phyloP scores from a whole-genome alignment of 2,329 filamentous ascomycete species.

The Trichoderma pleuroti region DNA sequence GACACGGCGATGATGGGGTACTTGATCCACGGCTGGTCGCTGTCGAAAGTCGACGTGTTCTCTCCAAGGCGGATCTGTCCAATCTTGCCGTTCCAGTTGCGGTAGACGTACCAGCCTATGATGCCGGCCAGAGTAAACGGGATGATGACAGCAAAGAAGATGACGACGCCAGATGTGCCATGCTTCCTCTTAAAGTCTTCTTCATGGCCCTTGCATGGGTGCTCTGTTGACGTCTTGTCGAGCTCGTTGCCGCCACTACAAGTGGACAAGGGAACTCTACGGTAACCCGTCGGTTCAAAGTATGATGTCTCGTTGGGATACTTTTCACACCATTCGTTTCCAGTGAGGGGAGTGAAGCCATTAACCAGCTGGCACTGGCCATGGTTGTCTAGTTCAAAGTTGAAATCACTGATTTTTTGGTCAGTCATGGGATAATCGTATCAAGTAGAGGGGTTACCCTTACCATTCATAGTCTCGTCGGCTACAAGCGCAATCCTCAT shows the following conservation, averaged over 20 bases:
- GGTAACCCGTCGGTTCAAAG: slow-evolving; percentile 82
- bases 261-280: slow-evolving; percentile 83
- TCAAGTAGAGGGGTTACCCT: slow-evolving; percentile 31
- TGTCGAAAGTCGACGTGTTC: slow-evolving; percentile 51
- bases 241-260: slow-evolving; percentile 73
- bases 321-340: slow-evolving; percentile 49
- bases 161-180: slow-evolving; percentile 64
- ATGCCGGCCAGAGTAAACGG: slow-evolving; percentile 68
- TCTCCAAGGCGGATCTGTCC: slow-evolving; percentile 90
- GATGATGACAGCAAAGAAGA: slow-evolving; percentile 82
- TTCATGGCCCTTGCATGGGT: slow-evolving; percentile 72
- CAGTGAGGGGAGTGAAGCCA: slow-evolving; percentile 61
- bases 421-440: background rate
- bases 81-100: slow-evolving; percentile 83
- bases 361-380: slow-evolving; percentile 73
- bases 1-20: slow-evolving; percentile 75
- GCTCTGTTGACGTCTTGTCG: slow-evolving; percentile 58
- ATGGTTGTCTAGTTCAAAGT: slow-evolving; percentile 76
- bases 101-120: slow-evolving; percentile 80
- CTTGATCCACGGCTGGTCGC: slow-evolving; percentile 72
- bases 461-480: slow-evolving; percentile 91
- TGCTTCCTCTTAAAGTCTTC: slow-evolving; percentile 73
- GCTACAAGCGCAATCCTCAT: slow-evolving; percentile 78
- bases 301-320: slow-evolving; percentile 72
- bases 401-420: slow-evolving; percentile 68